Conservation (phyloP, 2,329 filamentous ascomycete genomes). For the Clathrospora elynae region DNA sequence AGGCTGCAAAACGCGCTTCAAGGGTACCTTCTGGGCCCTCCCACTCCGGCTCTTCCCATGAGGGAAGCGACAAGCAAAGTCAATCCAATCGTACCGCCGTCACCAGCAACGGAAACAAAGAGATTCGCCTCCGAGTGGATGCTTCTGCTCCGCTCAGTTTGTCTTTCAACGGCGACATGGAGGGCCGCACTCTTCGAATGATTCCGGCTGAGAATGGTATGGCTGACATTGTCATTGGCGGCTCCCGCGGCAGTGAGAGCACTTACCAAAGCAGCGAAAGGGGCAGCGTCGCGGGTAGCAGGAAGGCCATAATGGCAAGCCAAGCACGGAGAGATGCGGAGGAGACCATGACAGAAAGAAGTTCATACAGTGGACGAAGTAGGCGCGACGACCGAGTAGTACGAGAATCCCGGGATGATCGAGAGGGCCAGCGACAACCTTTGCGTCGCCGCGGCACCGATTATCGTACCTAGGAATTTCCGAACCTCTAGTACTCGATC, state of each 20-base stretch:
- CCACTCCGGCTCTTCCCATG: slow-evolving; percentile 36
- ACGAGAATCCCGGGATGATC: slow-evolving; percentile 21
- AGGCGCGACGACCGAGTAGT: slow-evolving; percentile 29
- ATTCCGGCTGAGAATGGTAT: slow-evolving; percentile 43
- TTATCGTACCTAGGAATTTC: slow-evolving; percentile 22
- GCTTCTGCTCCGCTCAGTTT: slow-evolving; percentile 41
- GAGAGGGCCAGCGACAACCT: slow-evolving; percentile 26
- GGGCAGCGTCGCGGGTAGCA: slow-evolving; percentile 29
- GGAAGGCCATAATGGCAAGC: slow-evolving; percentile 23
- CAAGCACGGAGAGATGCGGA: slow-evolving; percentile 37
- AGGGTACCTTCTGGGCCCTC: slow-evolving; percentile 35
- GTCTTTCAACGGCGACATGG: slow-evolving; percentile 46
- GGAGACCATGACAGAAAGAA: slow-evolving; percentile 34
- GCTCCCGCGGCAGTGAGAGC: slow-evolving; percentile 17
- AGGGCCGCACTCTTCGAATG: slow-evolving; percentile 44
- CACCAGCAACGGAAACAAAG: slow-evolving; percentile 38
- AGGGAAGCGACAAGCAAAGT: slow-evolving; percentile 36
- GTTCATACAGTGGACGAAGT: slow-evolving; percentile 33
- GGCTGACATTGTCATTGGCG: slow-evolving; percentile 45
- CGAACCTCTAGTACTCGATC: background rate
- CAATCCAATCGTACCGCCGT: slow-evolving; percentile 35
- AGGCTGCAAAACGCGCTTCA: slow-evolving; percentile 35
- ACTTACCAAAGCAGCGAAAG: slow-evolving; percentile 30
- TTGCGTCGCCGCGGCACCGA: slow-evolving; percentile 30
- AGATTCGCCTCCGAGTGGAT: slow-evolving; percentile 46